phyloP scores from a whole-genome alignment of 345 rosid species.

The Euphorbia peplus region DNA sequence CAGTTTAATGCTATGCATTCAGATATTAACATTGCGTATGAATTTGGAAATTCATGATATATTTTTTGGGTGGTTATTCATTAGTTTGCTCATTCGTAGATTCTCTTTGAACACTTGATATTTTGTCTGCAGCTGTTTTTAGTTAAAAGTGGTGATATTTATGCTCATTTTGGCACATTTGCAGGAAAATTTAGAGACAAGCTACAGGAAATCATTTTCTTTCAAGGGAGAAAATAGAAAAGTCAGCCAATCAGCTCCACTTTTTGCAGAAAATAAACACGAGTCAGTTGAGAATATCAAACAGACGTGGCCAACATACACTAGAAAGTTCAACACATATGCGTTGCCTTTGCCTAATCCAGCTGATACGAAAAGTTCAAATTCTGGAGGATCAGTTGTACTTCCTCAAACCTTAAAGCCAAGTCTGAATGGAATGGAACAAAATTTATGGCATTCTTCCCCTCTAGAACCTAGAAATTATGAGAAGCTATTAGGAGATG shows the following conservation, averaged over 20 bases:
- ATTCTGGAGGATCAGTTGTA: slow-evolving; percentile 28
- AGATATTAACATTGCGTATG: background rate
- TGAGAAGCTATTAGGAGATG: slow-evolving; percentile 32
- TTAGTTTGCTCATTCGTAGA: background rate
- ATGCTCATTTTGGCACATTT: slow-evolving; percentile 8
- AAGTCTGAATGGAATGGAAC: slow-evolving; percentile 15
- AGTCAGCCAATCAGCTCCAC: slow-evolving; percentile 30
- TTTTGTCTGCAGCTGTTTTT: slow-evolving; percentile 5
- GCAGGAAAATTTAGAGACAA: slow-evolving; percentile 51
- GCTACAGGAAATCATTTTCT: slow-evolving; percentile 39
- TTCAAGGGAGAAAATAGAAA: slow-evolving; percentile 31
- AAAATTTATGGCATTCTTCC: slow-evolving; percentile 24
- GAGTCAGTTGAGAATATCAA: slow-evolving; percentile 12
- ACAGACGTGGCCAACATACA: slow-evolving; percentile 14
- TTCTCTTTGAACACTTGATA: background rate
- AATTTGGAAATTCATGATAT: background rate
- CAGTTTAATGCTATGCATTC: too few species aligned
- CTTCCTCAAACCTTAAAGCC: slow-evolving; percentile 17
- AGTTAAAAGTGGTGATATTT: slow-evolving; percentile 4
- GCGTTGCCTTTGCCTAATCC: slow-evolving; percentile 33
- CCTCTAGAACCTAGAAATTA: slow-evolving; percentile 20
- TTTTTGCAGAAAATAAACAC: slow-evolving; percentile 19
- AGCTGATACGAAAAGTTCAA: slow-evolving; percentile 44
- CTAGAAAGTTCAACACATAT: slow-evolving; percentile 21
- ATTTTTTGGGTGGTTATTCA: background rate